A percentile compares a stretch with the other conserved stretches of the same genome.
Evolutionary conservation across 495 filamentous ascomycete genomes (phyloP).

Genomic region (Penicillium verhagenii): DNA sequence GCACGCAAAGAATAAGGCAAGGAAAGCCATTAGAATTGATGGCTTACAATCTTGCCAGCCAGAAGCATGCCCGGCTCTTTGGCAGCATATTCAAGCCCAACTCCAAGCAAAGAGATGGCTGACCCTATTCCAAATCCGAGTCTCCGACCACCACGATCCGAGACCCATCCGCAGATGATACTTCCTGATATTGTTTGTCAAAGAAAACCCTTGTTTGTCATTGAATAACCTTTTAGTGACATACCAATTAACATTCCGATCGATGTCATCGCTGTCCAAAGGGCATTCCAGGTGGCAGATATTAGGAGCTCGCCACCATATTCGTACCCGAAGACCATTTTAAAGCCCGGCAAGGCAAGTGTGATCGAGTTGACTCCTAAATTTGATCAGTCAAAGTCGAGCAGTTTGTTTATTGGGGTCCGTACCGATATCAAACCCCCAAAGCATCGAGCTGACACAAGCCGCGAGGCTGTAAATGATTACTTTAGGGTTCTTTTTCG

Average conservation of each 20-base stretch:
- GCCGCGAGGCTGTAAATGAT: constrained; percentile 5
- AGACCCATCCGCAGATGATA: constrained; percentile 5
- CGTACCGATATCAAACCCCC: constrained; percentile 13
- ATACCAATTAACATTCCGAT: constrained; percentile 12
- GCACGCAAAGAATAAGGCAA: background rate
- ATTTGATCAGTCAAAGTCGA: background rate
- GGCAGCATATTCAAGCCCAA: constrained; percentile 10
- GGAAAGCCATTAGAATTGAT: no score
- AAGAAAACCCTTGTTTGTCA: background rate
- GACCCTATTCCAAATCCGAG: constrained; percentile 4
- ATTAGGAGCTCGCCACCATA: constrained; percentile 7
- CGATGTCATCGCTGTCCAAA: constrained; percentile 11
- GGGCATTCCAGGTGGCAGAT: constrained; percentile 8
- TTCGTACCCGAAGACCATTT: constrained; percentile 11
- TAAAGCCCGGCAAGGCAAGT: constrained; percentile 7
- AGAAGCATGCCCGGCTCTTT: constrained; percentile 4
- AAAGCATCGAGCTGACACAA: constrained; percentile 9
- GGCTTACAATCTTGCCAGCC: constrained; percentile 9
- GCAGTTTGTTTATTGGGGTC: no score
- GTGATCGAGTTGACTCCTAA: constrained; percentile 4
- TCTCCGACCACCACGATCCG: constrained; percentile 4
- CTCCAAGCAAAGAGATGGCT: background rate
- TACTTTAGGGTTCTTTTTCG: constrained; percentile 9
- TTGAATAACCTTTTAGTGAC: no score
- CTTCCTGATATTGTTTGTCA: background rate